Evolutionary conservation across 257 asterid genomes (phyloP), one percentile per base, ranked within the genome.

Genomic region (Fraxinus excelsior): DNA sequence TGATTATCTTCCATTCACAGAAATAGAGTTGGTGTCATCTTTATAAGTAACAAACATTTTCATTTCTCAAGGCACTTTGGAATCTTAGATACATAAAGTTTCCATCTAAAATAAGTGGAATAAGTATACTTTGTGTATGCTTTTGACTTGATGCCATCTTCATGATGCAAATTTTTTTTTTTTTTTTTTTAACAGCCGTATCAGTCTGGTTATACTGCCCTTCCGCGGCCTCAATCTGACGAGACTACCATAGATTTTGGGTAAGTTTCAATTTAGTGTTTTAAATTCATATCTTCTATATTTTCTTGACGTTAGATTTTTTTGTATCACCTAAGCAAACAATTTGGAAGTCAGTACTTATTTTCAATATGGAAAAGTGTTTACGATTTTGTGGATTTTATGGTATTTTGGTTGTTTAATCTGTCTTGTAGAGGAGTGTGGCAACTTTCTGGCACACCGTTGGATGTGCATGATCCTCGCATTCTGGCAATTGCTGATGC

Each of bases 401-500:
- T 58, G 38, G 23, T 80, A 35, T 67, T 76, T 84, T 46, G 49
- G 19, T 78, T 64, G 68, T 26, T 72, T 56, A n/a, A 7, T 64
- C n/a, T 75, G 38, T 77, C 40, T 76, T 74, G 40, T 82, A 96
- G 99, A 60, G 98, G 99, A 84, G 96, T 96, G 66, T 96, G 99
- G 99, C 98, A 94, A 82, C 88, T 96, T 64, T 92, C 99, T 74
- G 99, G 99, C 29, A 85, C 97, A 8, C 97, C 97, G 56, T 80
- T 96, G 76, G 96, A 94, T 80, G 82, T 94, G 85, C 90, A 91
- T 31, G 99, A 96, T 82, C 96, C 98, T 81, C 99, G 97, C 67
- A 80, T 96, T 75, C 79, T 94, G 85, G 96, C 98, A 38, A 86
- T 96, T 80, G 94, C 99, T 49, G 98, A 96, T 83, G 98, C 99